Percentiles rank a stretch among this genome's conserved stretches.
These are phyloP conservation scores for Pestalotiopsis sp. DNA, from an alignment of 2,329 filamentous ascomycete species.

Conservation along the genomic window DNA sequence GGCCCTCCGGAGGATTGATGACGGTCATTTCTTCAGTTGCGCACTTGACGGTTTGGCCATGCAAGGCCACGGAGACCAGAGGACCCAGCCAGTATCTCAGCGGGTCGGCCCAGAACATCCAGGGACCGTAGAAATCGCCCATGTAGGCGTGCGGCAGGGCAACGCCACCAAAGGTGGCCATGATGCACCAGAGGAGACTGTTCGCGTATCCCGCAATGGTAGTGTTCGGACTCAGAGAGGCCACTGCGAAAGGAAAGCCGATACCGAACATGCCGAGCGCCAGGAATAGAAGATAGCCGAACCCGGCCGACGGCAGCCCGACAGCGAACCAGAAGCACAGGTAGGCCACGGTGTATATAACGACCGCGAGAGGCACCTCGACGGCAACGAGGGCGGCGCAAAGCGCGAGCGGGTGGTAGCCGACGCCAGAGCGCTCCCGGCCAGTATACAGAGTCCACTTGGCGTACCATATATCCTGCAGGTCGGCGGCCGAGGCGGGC, in stretches of 20 bases:
- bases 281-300: neutral
- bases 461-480: neutral
- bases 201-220: neutral
- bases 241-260: neutral
- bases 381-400: neutral
- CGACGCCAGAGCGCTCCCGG: neutral
- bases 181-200: conserved; percentile 44
- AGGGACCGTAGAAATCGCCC: conserved; percentile 75
- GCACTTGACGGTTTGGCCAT: conserved; percentile 66
- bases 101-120: conserved; percentile 84
- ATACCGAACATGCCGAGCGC: neutral
- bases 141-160: conserved; percentile 79
- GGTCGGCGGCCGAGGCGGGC: neutral
- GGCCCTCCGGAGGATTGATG: conserved; percentile 67
- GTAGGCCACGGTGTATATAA: neutral
- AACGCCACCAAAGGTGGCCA: conserved; percentile 85
- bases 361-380: neutral
- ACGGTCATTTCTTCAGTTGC: conserved; percentile 61
- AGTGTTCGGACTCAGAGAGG: neutral
- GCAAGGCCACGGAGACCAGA: conserved; percentile 79
- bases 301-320: neutral
- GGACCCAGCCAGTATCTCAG: conserved; percentile 81
- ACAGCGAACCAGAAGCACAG: neutral
- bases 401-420: neutral
- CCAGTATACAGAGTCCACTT: neutral